A percentile compares a stretch with the other conserved stretches of the same genome.
phyloP scores from a whole-genome alignment of 2,329 filamentous ascomycete genomes.

The Colletotrichum sp. region DNA sequence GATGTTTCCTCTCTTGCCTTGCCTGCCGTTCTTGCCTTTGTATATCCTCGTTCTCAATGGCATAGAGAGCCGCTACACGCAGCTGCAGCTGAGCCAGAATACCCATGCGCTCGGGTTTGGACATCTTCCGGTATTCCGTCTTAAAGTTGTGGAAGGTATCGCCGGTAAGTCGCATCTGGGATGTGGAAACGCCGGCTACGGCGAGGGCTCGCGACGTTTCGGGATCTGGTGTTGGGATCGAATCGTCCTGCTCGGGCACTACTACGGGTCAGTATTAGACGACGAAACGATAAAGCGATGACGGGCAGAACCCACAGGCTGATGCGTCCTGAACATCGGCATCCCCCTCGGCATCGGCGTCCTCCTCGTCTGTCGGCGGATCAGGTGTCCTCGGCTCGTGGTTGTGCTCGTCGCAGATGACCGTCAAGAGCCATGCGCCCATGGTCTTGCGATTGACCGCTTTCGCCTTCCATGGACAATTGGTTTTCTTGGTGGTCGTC shows the following conservation, averaged over 20 bases:
- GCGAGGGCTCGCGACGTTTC: slow-evolving; percentile 42
- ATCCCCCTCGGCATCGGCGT: slow-evolving; percentile 32
- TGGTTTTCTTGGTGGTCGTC: slow-evolving; percentile 50
- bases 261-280: not conserved
- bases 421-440: slow-evolving; percentile 49
- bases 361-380: slow-evolving; percentile 39
- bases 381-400: slow-evolving; percentile 50
- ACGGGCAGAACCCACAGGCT: not conserved
- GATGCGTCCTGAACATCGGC: slow-evolving; percentile 27
- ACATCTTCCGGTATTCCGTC: slow-evolving; percentile 47
- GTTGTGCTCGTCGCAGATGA: slow-evolving; percentile 49
- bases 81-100: slow-evolving; percentile 45
- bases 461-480: slow-evolving; percentile 51
- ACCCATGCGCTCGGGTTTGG: slow-evolving; percentile 42
- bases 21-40: slow-evolving; percentile 45
- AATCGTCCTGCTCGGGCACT: not conserved
- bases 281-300: not conserved
- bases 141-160: slow-evolving; percentile 51
- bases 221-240: slow-evolving; percentile 29
- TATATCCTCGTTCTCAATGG: slow-evolving; percentile 48
- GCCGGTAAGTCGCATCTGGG: slow-evolving; percentile 43
- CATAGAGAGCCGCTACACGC: slow-evolving; percentile 48
- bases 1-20: slow-evolving; percentile 41
- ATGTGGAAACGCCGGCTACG: slow-evolving; percentile 43
- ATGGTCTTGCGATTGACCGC: slow-evolving; percentile 48